These are phyloP conservation scores for Ehretia macrophylla DNA, from an alignment of 257 asterid species.

Conservation along the genomic window DNA sequence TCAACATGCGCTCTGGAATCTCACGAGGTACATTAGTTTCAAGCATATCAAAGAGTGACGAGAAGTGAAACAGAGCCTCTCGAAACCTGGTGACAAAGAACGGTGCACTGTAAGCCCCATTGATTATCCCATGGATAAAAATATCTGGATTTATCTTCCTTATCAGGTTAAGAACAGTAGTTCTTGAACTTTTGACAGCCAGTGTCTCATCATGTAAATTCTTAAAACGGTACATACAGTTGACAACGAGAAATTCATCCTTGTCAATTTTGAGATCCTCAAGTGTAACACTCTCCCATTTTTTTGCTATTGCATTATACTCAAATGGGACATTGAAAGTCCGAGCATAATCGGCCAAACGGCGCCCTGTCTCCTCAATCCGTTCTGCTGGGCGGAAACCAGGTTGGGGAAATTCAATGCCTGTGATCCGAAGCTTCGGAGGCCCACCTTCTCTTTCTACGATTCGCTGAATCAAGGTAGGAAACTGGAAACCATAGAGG, in stretches of 20 bases:
- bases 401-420: slow-evolving; percentile 24
- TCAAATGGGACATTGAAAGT: slow-evolving; percentile 21
- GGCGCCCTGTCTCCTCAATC: slow-evolving; percentile 20
- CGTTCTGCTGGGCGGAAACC: slow-evolving; percentile 22
- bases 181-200: slow-evolving; percentile 18
- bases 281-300: slow-evolving; percentile 12
- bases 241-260: slow-evolving; percentile 18
- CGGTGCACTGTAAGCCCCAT: slow-evolving; percentile 21
- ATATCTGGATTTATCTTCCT: slow-evolving; percentile 11
- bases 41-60: slow-evolving; percentile 23
- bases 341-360: slow-evolving; percentile 17
- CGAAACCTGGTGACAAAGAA: slow-evolving; percentile 25
- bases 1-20: slow-evolving; percentile 13
- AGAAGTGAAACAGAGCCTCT: slow-evolving; percentile 25
- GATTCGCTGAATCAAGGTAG: slow-evolving; percentile 17
- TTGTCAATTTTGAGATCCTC: slow-evolving; percentile 17
- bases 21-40: slow-evolving; percentile 19
- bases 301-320: slow-evolving; percentile 19
- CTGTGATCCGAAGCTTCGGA: slow-evolving; percentile 20
- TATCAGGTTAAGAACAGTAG: slow-evolving; percentile 15
- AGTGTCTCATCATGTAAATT: slow-evolving; percentile 15
- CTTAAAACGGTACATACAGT: slow-evolving; percentile 13
- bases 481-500: slow-evolving; percentile 25
- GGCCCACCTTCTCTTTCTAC: slow-evolving; percentile 20
- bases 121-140: slow-evolving; percentile 20